These are phyloP conservation scores for Pythium brachiatum DNA, from an alignment of 352 stramenopile genomes.

Conservation along the genomic window DNA sequence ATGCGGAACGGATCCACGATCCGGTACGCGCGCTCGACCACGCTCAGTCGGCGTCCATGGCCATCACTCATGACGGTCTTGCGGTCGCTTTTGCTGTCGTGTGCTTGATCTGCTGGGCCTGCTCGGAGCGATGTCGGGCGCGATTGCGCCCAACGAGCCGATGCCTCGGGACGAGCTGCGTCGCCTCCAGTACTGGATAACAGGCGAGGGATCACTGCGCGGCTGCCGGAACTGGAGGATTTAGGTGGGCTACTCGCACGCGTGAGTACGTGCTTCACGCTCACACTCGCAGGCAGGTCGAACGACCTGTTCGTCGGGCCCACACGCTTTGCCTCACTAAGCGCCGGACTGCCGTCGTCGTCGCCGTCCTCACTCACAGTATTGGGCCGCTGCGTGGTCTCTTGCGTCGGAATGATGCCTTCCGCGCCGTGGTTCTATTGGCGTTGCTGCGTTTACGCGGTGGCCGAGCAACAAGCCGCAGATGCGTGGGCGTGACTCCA, in stretches of 20 bases:
- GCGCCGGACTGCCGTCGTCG: not conserved
- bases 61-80: not conserved
- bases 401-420: not conserved
- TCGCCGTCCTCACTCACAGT: not conserved
- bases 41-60: conserved; percentile 20
- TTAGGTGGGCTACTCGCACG: not conserved
- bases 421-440: not conserved
- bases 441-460: not conserved
- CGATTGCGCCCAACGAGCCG: conserved; percentile 20
- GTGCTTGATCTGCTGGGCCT: not conserved
- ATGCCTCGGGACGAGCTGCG: not conserved
- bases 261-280: not conserved
- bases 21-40: conserved; percentile 37
- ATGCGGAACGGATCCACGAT: conserved; percentile 67
- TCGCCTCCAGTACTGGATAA: not conserved
- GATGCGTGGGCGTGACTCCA: not conserved
- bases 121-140: conserved; percentile 9
- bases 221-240: not conserved
- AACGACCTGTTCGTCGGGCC: not conserved
- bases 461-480: not conserved
- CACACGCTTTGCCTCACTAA: not conserved
- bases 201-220: not conserved
- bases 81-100: not conserved
- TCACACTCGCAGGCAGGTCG: not conserved
- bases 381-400: not conserved